Base-by-base conservation (phyloP, 306 rosid genomes). In the Notholithocarpus densiflorus region DNA sequence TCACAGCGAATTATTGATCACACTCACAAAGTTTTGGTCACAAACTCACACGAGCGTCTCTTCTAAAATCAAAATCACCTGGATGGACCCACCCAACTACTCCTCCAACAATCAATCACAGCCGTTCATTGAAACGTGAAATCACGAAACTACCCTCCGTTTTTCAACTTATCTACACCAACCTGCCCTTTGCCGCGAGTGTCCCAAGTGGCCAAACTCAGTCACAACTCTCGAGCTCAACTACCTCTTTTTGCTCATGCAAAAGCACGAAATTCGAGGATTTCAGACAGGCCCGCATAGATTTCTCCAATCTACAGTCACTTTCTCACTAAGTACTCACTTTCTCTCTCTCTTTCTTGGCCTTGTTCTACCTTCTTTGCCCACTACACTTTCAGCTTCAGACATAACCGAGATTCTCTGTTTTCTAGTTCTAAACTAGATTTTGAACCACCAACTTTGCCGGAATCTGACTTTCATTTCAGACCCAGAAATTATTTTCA, bases 201-300 rank as follows among this genome's bases (percentile, higher is more conserved):
- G 40, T 40, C 65, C 57, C 72, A 27, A 68, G 53, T 13, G 45
- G 45, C 45, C 45, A 40, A 40, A 8, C 45, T 40, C 45, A 40
- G 3, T 40, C 45, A 40, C 45, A 40, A 2, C 45, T 40, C 26
- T 32, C 72, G 12, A 48, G 53, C 53, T 61, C 60, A 57, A 21
- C 76, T 71, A 40, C 66, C 66, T 26, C 75, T 45, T 59, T 59
- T 70, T 59, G 54, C 79, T 82, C 88, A 86, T 77, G 82, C 80
- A 80, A 83, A 51, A 64, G 83, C 84, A 66, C 92, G 62, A 80
- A 81, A 23, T 75, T 68, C 90, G 54, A 92, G 79, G 72, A 61
- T 1, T 78, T 69, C 72, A 8, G 72, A 68, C 45, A 45, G 72
- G 5, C 77, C 6, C 7, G 32, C 70, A 26, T 80, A 43, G 75